Evolutionary conservation across 2,329 filamentous ascomycete species (phyloP).

Genomic region (Cyanodermella asteris): DNA sequence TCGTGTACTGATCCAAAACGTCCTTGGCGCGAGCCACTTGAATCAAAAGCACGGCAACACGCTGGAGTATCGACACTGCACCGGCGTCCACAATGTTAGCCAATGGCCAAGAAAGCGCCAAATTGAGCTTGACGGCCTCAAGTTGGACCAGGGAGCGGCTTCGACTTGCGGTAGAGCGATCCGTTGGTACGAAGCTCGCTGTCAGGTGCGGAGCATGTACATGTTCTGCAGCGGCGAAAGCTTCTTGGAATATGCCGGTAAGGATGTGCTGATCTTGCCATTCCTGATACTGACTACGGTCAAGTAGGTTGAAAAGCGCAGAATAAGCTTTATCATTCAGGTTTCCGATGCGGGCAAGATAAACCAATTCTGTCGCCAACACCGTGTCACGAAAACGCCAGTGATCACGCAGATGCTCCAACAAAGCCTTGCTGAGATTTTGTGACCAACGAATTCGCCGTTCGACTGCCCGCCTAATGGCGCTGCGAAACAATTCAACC

Average conservation of each 20-base stretch:
- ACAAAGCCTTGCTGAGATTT: conserved; percentile 46
- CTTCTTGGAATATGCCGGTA: conserved; percentile 54
- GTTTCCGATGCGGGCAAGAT: conserved; percentile 54
- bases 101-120: conserved; percentile 42
- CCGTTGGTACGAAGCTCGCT: conserved; percentile 27
- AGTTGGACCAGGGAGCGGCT: conserved; percentile 40
- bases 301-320: conserved; percentile 54
- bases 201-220: conserved; percentile 42
- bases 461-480: conserved; percentile 57
- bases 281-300: conserved; percentile 27
- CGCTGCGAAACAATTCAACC: conserved; percentile 54
- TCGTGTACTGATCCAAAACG: conserved; percentile 36
- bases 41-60: conserved; percentile 52
- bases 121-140: conserved; percentile 41
- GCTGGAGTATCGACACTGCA: conserved; percentile 44
- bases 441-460: no score
- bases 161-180: conserved; percentile 13
- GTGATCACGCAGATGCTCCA: conserved; percentile 40
- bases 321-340: conserved; percentile 42
- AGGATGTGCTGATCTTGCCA: conserved; percentile 73
- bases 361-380: conserved; percentile 47
- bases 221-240: conserved; percentile 32
- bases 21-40: conserved; percentile 53
- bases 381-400: conserved; percentile 47
- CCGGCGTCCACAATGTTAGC: conserved; percentile 51